phyloP scores from a whole-genome alignment of 768 basidiomycete species.

The Lactarius deliciosus region DNA sequence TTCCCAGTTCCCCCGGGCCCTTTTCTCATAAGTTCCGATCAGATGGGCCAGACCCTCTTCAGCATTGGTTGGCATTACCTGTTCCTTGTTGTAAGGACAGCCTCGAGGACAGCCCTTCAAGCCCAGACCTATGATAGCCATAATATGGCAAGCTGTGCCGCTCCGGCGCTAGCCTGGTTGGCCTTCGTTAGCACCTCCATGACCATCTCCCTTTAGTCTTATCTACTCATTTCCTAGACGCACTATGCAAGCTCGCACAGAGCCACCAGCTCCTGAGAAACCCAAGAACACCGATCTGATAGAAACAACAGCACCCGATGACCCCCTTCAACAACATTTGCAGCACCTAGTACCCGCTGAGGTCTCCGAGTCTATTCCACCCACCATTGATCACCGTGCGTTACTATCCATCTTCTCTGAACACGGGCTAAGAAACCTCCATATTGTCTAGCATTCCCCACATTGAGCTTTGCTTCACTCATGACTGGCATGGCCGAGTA shows the following conservation, averaged over 20 bases:
- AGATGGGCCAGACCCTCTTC: no score
- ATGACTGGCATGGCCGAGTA: constrained; percentile 64
- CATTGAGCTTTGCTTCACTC: constrained; percentile 54
- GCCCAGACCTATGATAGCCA: not conserved
- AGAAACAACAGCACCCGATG: constrained; percentile 40
- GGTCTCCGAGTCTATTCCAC: constrained; percentile 62
- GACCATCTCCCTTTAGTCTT: not conserved
- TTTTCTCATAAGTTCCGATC: no score
- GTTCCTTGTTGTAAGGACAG: no score
- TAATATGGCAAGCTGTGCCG: not conserved
- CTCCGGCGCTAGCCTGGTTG: not conserved
- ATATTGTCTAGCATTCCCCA: constrained; percentile 62
- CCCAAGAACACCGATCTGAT: constrained; percentile 51
- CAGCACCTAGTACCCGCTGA: constrained; percentile 66
- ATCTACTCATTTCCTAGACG: not conserved
- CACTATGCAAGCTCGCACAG: not conserved
- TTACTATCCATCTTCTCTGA: constrained; percentile 29
- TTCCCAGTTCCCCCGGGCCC: no score
- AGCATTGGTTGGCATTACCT: no score
- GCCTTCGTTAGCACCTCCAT: not conserved
- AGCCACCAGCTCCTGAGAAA: constrained; percentile 45
- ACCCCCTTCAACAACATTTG: constrained; percentile 32
- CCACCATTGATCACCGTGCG: constrained; percentile 47
- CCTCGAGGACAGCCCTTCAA: not conserved
- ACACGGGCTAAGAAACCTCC: constrained; percentile 34